Conservation (phyloP, 192 early-diverging fungal species). For the Entophlyctis luteolus region DNA sequence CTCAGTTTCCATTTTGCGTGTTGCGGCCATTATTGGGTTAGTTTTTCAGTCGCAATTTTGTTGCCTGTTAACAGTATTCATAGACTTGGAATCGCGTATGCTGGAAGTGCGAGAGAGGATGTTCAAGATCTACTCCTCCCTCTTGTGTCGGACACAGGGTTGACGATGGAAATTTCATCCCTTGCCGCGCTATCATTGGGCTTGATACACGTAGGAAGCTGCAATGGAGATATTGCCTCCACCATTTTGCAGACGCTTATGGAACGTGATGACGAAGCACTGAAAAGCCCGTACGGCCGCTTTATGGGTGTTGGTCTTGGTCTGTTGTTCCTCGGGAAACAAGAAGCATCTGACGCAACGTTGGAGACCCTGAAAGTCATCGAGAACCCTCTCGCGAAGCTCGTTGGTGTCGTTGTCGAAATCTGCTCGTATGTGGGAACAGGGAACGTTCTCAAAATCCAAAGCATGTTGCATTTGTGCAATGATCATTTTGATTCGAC, state of each 20-base stretch:
- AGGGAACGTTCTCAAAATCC: constrained; percentile 95
- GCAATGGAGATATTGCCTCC: constrained; percentile 85
- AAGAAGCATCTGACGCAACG: constrained; percentile 84
- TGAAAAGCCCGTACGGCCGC: constrained; percentile 82
- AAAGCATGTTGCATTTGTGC: constrained; percentile 92
- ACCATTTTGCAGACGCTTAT: constrained; percentile 91
- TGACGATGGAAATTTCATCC: constrained; percentile 85
- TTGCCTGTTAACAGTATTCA: neutral
- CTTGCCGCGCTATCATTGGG: constrained; percentile 87
- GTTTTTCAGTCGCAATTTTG: constrained; percentile 7
- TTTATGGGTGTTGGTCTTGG: constrained; percentile 94
- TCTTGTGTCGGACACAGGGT: constrained; percentile 70
- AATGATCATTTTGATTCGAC: constrained; percentile 87
- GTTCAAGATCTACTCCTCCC: constrained; percentile 78
- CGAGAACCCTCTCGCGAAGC: constrained; percentile 88
- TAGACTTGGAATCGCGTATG: constrained; percentile 91
- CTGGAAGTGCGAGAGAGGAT: constrained; percentile 82
- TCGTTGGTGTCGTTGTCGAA: constrained; percentile 82
- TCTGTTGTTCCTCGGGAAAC: constrained; percentile 82
- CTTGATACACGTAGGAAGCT: constrained; percentile 85
- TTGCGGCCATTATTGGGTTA: constrained; percentile 79
- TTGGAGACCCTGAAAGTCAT: constrained; percentile 92
- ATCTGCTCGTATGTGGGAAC: constrained; percentile 87
- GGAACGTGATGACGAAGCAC: constrained; percentile 81
- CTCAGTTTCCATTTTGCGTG: constrained; percentile 54